Base-by-base conservation (phyloP, 2,329 filamentous ascomycete genomes). In the Arthrobotrys pseudoclavata region DNA sequence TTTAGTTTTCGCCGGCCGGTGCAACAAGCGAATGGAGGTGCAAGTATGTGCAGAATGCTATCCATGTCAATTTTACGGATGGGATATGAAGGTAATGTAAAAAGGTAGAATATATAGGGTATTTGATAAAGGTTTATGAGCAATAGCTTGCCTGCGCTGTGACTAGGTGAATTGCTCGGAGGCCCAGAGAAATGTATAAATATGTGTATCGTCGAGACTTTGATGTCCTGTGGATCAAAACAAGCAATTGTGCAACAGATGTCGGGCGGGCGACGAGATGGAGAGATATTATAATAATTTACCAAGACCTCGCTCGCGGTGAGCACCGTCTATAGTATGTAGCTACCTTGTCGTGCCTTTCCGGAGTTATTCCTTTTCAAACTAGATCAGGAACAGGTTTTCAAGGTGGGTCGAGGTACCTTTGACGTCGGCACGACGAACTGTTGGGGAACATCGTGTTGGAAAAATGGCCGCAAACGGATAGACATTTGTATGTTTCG, bases 1-100 rank as follows among this genome's bases (percentile, higher is more conserved):
- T 34, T 84, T 91, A 10, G 86, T 86, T 69, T 85, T 90, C 80
- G 90, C 91, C 55, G 40, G 2, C 57, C 48, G n/a, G 57, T 45
- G 40, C 72, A 76, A 45, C 72, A 76, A 18, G 60, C 4, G 48
- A 76, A 76, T 22, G 72, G 72, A 12, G 66, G 29, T 7, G 40
- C n/a, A 10, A 76, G 50, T 48, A 42, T 53, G 20, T 45, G 34
- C 5, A 76, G 7, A 26, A 76, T 29, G 31, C 40, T 50, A 18
- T 50, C 37, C 72, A 70, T 70, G 4, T 12, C 22, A 9, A 42
- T 26, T 18, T n/a, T 7, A 3, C 18, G 18, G 4, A n/a, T 26
- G 20, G 9, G 34, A 26, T 60, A 18, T 42, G 3, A 7, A 37
- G 29, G 15, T 15, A 37, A 24, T 5, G 4, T 4, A 57, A 1